Conservation (phyloP, 495 filamentous ascomycete genomes). For the Neurospora tetraspora region DNA sequence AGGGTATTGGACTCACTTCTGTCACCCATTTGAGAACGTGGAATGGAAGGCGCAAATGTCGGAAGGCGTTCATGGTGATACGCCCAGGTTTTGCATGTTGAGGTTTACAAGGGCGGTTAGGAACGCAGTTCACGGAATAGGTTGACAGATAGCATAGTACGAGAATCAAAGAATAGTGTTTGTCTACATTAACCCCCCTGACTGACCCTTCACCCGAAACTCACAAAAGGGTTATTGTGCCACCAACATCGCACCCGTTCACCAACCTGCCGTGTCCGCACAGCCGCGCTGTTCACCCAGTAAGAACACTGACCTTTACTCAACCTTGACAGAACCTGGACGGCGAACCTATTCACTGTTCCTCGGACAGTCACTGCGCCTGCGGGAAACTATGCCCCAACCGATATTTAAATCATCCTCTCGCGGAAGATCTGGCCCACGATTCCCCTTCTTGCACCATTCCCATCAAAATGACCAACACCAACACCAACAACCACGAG, state of each 20-base stretch:
- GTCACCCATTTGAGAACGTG: background rate
- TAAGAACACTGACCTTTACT: background rate
- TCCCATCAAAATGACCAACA: background rate
- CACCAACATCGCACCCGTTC: background rate
- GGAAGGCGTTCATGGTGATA: background rate
- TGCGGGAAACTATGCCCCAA: background rate
- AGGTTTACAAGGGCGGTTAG: background rate
- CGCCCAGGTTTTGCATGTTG: background rate
- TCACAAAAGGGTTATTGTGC: background rate
- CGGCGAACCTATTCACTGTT: background rate
- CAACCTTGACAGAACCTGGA: background rate
- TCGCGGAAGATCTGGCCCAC: background rate
- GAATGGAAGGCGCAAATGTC: background rate
- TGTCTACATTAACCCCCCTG: background rate
- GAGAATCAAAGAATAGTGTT: background rate
- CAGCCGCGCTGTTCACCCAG: background rate
- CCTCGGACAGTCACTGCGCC: background rate
- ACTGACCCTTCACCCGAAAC: background rate
- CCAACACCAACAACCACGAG: background rate
- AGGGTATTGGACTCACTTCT: background rate
- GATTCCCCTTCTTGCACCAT: background rate
- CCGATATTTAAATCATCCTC: background rate
- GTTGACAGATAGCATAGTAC: background rate
- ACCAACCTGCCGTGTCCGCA: background rate
- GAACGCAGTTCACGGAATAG: background rate